Evolutionary conservation across 2,329 filamentous ascomycete genomes (phyloP), one percentile per base, ranked within the genome.

Genomic region (Colletotrichum noveboracense): DNA sequence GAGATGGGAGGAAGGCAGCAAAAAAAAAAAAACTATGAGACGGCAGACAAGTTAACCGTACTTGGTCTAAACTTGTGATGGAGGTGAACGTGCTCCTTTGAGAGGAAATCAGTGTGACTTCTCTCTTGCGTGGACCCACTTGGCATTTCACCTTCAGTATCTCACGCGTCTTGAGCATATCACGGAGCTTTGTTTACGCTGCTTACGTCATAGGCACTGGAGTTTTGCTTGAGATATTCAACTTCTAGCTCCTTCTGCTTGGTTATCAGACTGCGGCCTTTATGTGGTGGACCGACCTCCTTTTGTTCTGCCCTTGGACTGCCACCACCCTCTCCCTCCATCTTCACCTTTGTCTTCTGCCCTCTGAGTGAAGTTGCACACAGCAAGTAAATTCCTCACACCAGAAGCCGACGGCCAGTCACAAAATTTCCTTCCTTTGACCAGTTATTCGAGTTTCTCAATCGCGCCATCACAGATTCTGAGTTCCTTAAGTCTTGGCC

Each of bases 401-500:
- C 12, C n/a, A 52, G 6, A 21, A 52, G 43, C 10, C 5, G 1
- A 52, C 12, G 0, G 10, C 8, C 2, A 52, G 6, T 21, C n/a
- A 52, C 6, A 7, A 21, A 4, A 2, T 2, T 3, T 21, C 43
- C 9, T 21, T 52, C 10, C n/a, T 21, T 48, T 52, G n/a, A 5
- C 43, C 12, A 24, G 0, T 52, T 0, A 0, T 52, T 52, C 0
- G 12, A 21, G 43, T 21, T 52, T 13, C n/a, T 13, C 43, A 52
- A 52, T n/a, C 10, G n/a, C n/a, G 43, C 43, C 2, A 48, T 52
- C 43, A 52, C 43, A 52, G n/a, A 24, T 13, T 21, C 2, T 4
- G 2, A 52, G n/a, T 13, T 1, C n/a, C 38, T 48, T n/a, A 0
- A 21, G 10, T 13, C n/a, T 13, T 13, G 0, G 43, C 6, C 0